phyloP scores from a whole-genome alignment of 352 stramenopile species.

The Phytophthora cactorum region DNA sequence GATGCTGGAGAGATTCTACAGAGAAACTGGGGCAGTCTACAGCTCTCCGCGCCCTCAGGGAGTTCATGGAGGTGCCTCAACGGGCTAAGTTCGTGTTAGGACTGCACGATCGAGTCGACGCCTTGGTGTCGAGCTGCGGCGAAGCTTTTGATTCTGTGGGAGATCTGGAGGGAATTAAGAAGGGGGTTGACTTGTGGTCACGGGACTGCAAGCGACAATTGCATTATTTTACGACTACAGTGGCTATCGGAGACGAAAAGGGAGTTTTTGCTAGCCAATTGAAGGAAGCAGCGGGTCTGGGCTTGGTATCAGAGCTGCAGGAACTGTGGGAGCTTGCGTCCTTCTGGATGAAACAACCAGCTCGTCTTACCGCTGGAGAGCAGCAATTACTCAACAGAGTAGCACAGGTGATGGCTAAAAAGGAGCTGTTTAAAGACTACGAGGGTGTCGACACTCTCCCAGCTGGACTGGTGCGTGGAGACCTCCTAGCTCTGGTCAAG shows the following conservation, averaged over 20 bases:
- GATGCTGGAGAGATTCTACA: neutral
- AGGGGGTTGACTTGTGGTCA: slow-evolving; percentile 1
- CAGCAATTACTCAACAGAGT: slow-evolving; percentile 11
- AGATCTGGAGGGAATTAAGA: neutral
- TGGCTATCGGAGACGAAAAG: neutral
- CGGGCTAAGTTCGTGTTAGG: slow-evolving; percentile 28
- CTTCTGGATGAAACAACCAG: slow-evolving; percentile 21
- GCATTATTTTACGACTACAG: neutral
- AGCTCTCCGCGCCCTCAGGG: slow-evolving; percentile 6
- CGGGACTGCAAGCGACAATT: neutral
- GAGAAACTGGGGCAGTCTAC: neutral
- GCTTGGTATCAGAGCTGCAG: slow-evolving; percentile 9
- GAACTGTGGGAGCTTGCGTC: slow-evolving; percentile 17
- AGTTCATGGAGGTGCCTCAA: slow-evolving; percentile 27
- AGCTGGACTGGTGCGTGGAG: neutral
- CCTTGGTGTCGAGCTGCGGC: slow-evolving; percentile 10
- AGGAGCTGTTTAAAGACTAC: neutral
- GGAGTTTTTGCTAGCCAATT: neutral
- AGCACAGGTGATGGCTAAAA: neutral
- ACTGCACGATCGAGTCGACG: slow-evolving; percentile 28
- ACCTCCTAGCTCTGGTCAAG: neutral
- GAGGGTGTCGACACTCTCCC: neutral
- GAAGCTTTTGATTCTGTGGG: slow-evolving; percentile 1
- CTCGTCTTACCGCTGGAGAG: slow-evolving; percentile 19
- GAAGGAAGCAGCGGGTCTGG: neutral